Percentiles rank a stretch among this genome's conserved stretches.
These are phyloP conservation scores for Lactarius hengduanensis DNA, from an alignment of 768 basidiomycete species.

Conservation along the genomic window DNA sequence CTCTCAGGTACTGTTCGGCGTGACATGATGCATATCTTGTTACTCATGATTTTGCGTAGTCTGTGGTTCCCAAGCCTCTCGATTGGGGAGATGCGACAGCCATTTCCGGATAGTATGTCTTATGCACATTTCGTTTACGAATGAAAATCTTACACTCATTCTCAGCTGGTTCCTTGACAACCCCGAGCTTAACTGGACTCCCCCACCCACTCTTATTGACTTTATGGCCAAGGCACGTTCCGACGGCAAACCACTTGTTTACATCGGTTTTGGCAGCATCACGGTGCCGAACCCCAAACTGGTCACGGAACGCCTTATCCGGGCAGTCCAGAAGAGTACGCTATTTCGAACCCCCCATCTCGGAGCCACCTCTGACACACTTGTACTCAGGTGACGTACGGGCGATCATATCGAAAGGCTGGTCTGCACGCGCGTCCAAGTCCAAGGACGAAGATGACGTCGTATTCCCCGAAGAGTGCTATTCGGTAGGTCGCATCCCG, in stretches of 20 bases:
- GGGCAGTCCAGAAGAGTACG: constrained; percentile 59
- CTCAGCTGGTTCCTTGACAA: constrained; percentile 65
- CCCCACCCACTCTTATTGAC: constrained; percentile 47
- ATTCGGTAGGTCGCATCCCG: constrained; percentile 35
- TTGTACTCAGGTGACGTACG: constrained; percentile 50
- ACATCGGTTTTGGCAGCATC: constrained; percentile 71
- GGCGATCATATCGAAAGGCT: constrained; percentile 67
- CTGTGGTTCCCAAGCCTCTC: constrained; percentile 66
- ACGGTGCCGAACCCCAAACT: constrained; percentile 59
- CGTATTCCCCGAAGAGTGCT: constrained; percentile 52
- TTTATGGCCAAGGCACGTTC: constrained; percentile 56
- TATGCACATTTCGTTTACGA: constrained; percentile 10
- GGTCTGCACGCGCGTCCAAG: constrained; percentile 57
- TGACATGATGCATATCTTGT: background rate
- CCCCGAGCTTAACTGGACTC: constrained; percentile 56
- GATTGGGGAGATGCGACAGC: constrained; percentile 63
- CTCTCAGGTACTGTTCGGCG: constrained; percentile 42
- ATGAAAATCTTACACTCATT: constrained; percentile 12
- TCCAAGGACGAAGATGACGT: constrained; percentile 40
- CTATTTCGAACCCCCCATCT: constrained; percentile 8
- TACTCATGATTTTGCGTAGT: constrained; percentile 32
- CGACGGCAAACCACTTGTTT: constrained; percentile 61
- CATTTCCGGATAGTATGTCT: constrained; percentile 53
- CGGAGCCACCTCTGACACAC: constrained; percentile 12
- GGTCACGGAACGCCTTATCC: constrained; percentile 54